These are phyloP conservation scores for Fonsecaea monophora DNA, from an alignment of 2,329 filamentous ascomycete genomes.

Conservation along the genomic window DNA sequence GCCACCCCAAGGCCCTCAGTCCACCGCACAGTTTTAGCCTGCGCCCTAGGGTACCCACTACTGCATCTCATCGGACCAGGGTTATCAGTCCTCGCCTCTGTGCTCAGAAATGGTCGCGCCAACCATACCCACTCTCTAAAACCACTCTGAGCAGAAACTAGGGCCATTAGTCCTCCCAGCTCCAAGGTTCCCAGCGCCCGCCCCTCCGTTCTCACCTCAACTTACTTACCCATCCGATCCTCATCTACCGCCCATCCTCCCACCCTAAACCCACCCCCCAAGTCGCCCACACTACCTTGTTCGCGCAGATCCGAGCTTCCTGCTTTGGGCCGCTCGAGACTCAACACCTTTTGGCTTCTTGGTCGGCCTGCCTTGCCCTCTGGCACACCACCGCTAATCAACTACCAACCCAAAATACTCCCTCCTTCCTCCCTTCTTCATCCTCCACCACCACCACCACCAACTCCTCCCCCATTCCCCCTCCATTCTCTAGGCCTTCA, in stretches of 20 bases:
- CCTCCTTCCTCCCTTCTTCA: constrained; percentile 18
- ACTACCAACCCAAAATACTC: constrained; percentile 21
- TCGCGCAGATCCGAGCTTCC: constrained; percentile 35
- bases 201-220: constrained; percentile 16
- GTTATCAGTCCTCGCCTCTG: constrained; percentile 29
- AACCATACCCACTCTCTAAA: constrained; percentile 22
- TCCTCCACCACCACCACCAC: constrained; percentile 10
- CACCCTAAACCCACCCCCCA: constrained; percentile 8
- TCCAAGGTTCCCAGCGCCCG: constrained; percentile 15
- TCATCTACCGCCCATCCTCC: constrained; percentile 13
- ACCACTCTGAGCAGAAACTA: constrained; percentile 9
- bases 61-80: constrained; percentile 31
- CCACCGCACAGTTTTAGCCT: constrained; percentile 32
- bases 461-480: constrained; percentile 13
- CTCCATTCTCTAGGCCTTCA: constrained; percentile 28
- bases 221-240: constrained; percentile 18
- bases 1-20: constrained; percentile 28
- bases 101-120: constrained; percentile 27
- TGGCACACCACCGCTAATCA: constrained; percentile 20
- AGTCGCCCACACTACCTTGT: constrained; percentile 14
- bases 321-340: constrained; percentile 36
- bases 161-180: constrained; percentile 13
- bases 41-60: constrained; percentile 22
- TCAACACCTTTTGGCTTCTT: constrained; percentile 34
- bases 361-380: constrained; percentile 32